Evolutionary conservation across 2,329 filamentous ascomycete genomes (phyloP), one percentile per base, ranked within the genome.

Genomic region (Trichoderma sp.): DNA sequence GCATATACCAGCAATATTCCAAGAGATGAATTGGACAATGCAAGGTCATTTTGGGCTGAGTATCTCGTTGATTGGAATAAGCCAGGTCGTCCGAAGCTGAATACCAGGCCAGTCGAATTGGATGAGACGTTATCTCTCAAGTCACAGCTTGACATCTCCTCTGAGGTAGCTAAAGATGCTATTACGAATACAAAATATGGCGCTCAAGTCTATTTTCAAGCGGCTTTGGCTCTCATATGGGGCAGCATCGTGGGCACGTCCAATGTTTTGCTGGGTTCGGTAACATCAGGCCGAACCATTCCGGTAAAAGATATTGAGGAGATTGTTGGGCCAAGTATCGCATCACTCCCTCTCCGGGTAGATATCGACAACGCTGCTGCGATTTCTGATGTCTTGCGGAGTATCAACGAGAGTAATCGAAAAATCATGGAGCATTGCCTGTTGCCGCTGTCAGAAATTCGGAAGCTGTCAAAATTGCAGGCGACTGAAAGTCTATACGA

Each of bases 271-370:
- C 87, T 97, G 51, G 95, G 95, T 0, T 91, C 90, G 1, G 93
- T 97, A 4, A 92, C 92, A 14, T 97, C 94, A 11, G 94, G 94
- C 2, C 87, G 95, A 70, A 93, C 92, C 1, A 80, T 94, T n/a
- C 88, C 93, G 0, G 79, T 97, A 3, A 78, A 85, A 4, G 88
- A 86, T 0, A 89, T 97, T 39, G 93, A 97, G 74, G 83, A 87
- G 1, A 87, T 95, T 4, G 84, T 95, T 71, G 95, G 95, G 0
- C 95, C 95, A 11, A 96, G 92, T 76, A 90, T 98, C 65, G 85
- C 90, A 1, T 92, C 93, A 0, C 81, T 96, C 7, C 95, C 95
- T 2, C 83, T 94, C 1, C 86, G 93, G n/a, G 80, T 91, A 4
- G 84, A 93, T 72, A 76, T 92, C 0, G 81, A 83, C 1, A 83